These are phyloP conservation scores for Gastrodia elata DNA, from an alignment of 106 monocot genomes.

Conservation along the genomic window DNA sequence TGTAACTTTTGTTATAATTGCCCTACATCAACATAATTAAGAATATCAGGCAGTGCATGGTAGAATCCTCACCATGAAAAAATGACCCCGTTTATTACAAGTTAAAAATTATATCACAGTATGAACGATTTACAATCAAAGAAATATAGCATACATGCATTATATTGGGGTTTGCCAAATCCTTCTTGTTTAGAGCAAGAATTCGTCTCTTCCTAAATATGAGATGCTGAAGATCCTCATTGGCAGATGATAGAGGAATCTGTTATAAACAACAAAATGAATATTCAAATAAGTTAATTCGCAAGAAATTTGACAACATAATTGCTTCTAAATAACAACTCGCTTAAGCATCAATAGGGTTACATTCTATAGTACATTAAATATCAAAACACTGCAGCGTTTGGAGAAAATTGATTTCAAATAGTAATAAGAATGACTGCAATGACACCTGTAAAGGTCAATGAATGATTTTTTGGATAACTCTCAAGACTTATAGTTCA, in stretches of 20 bases:
- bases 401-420: neutral
- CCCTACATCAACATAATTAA: neutral
- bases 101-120: neutral
- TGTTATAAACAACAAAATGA: constrained; percentile 15
- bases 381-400: neutral
- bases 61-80: neutral
- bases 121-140: neutral
- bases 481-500: neutral
- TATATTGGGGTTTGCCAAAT: constrained; percentile 88
- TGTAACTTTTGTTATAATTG: neutral
- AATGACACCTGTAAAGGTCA: neutral
- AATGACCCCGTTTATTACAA: neutral
- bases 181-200: constrained; percentile 91
- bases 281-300: neutral
- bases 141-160: constrained; percentile 52
- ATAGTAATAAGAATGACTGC: neutral
- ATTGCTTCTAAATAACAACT: neutral
- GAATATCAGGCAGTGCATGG: neutral
- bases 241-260: constrained; percentile 88
- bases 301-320: neutral
- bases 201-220: constrained; percentile 67
- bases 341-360: neutral
- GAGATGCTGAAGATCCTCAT: constrained; percentile 70
- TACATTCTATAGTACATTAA: neutral
- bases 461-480: neutral